Conservation (phyloP, 441 rosid genomes). For the Sinapis alba region DNA sequence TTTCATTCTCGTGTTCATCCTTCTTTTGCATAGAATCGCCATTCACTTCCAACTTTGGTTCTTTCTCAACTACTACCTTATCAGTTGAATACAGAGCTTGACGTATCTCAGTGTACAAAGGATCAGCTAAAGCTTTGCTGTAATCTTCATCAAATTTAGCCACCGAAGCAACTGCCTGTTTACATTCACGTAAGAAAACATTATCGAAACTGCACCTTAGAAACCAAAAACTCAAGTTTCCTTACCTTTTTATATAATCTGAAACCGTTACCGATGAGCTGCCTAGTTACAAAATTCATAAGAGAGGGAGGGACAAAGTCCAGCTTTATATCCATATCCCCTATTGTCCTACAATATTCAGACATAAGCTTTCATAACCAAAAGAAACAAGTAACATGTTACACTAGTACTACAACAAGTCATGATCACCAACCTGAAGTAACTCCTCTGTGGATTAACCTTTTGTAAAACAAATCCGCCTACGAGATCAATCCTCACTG, state of each 20-base stretch:
- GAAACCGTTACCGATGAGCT: conserved; percentile 90
- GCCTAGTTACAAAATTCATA: conserved; percentile 86
- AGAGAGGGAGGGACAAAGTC: conserved; percentile 94
- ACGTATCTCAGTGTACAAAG: conserved; percentile 62
- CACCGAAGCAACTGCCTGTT: conserved; percentile 74
- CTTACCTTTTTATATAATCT: conserved; percentile 86
- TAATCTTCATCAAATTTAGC: conserved; percentile 67
- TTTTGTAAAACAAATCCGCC: conserved; percentile 96
- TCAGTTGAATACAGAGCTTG: conserved; percentile 51
- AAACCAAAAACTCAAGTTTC: neutral
- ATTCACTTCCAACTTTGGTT: conserved; percentile 21
- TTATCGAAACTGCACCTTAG: neutral
- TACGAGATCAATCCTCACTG: conserved; percentile 73
- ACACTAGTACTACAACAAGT: neutral
- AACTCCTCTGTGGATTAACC: conserved; percentile 78
- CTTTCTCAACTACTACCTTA: conserved; percentile 10
- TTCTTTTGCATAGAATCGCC: neutral
- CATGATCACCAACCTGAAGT: conserved; percentile 68
- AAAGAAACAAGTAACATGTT: neutral
- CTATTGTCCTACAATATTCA: conserved; percentile 68
- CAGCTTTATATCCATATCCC: conserved; percentile 79
- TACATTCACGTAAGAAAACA: conserved; percentile 11
- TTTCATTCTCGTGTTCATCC: neutral
- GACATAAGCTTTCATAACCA: conserved; percentile 8
- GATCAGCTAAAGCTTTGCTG: conserved; percentile 59